Base-by-base conservation (phyloP, 495 filamentous ascomycete species). In the Tuber melanosporum region DNA sequence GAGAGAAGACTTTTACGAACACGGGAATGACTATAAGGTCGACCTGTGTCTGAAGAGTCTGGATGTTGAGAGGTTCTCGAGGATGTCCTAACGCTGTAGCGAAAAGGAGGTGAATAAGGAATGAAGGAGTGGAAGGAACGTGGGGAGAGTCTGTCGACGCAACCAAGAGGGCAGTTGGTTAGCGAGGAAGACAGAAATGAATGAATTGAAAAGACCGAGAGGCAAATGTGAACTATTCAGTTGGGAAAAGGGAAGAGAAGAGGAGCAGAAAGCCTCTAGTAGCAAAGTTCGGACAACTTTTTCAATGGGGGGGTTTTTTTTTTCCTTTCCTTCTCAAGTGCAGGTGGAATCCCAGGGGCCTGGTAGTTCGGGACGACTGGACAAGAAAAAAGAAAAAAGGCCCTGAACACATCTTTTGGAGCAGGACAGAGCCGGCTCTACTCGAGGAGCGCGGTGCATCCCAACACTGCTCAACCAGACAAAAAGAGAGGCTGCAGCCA, bases 101-200 rank as follows among this genome's bases (percentile, higher is more conserved):
- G 80, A 77, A 82, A 82, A 80, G 81, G 81, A 82, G 81, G 78
- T 80, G 81, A 74, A 82, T 70, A 80, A 75, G 81, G 80, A 82
- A 82, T 76, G 80, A 82, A 81, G 76, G 80, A 82, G 76, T 78
- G 77, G 81, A 82, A 82, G 81, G 81, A 82, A 77, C 81, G 81
- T 82, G 81, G 80, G 72, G 32, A 82, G 80, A 82, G 80, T 74
- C 81, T 82, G 81, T 76, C 74, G 77, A 75, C 71, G 79, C 78
- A 80, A 80, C 78, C 78, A 74, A 74, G 73, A 66, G 75, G 77
- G 76, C 80, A 77, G 75, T 72, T 77, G 72, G 81, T 80, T 82
- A 82, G 77, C 79, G 81, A 81, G 74, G 66, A 66, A 76, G 71
- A 81, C 74, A 80, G 57, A 66, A 81, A 80, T 81, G 78, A 77